Base-by-base conservation (phyloP, 2,329 filamentous ascomycete species). In the Alternaria incomplexa region DNA sequence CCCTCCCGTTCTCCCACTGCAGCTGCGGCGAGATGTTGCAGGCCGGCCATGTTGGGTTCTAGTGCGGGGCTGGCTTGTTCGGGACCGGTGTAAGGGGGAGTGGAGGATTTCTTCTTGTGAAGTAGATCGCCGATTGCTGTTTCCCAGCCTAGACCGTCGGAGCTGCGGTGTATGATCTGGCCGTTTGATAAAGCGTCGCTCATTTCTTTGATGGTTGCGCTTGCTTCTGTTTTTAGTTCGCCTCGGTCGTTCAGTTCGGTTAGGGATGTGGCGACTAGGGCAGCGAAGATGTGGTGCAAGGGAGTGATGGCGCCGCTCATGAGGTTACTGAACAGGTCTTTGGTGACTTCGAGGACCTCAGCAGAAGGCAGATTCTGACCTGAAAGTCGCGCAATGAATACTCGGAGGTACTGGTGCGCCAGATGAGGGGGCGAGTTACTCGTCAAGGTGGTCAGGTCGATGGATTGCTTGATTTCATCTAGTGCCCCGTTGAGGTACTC, bases 21-120 rank as follows among this genome's bases (percentile, higher is more conserved):
- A 10, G 79, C 78, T 5, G 77, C 79, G 20, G 79, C 78, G 4
- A 80, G 76, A 56, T 80, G 78, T 53, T 80, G 77, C 0, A 80
- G 71, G 13, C 77, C 77, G 17, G 73, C 77, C 75, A 80, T 79
- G 56, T 80, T 79, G 11, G 76, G 77, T 56, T 79, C 72, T 3
- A 66, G n/a, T 7, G 65, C 66, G 9, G 75, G 62, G 52, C 63
- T 72, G 7, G 69, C 69, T 45, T 73, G 76, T 23, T 78, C 77
- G 3, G 65, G 32, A 6, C 61, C 55, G 9, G 70, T 72, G 20
- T 52, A 56, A 6, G 69, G 60, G 1, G 75, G 70, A 5, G 69
- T 69, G 12, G 68, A 66, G 7, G 66, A 58, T 51, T 72, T 74
- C 64, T 77, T 78, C 46, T 77, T 71, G 15, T 74, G 74, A 12